Evolutionary conservation across 2,329 filamentous ascomycete species (phyloP).

Genomic region (Periconia macrospinosa): DNA sequence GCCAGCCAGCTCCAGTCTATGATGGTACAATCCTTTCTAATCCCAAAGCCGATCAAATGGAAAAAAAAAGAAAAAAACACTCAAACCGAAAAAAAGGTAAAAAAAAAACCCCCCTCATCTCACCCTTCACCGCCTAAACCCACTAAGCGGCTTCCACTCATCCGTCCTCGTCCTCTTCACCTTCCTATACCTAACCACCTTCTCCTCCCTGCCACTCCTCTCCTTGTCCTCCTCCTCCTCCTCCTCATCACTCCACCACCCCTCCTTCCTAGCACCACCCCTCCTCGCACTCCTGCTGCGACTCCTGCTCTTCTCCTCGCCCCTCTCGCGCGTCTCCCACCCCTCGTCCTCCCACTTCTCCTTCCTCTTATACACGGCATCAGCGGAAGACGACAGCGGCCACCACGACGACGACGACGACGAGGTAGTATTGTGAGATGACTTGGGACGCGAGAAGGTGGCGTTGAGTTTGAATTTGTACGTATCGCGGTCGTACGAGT

Average conservation of each 20-base stretch:
- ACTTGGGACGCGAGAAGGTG: constrained; percentile 20
- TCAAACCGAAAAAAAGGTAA: not conserved
- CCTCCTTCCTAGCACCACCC: constrained; percentile 14
- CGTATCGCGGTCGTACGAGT: constrained; percentile 14
- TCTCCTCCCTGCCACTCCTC: constrained; percentile 17
- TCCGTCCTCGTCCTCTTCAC: constrained; percentile 34
- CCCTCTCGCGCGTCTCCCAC: constrained; percentile 21
- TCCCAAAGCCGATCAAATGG: not conserved
- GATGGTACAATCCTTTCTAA: not conserved
- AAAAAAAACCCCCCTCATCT: not conserved
- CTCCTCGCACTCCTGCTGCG: constrained; percentile 16
- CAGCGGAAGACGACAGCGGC: too few species aligned
- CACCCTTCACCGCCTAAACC: constrained; percentile 5
- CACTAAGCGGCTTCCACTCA: constrained; percentile 34
- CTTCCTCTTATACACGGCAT: constrained; percentile 21
- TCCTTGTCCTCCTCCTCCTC: constrained; percentile 18
- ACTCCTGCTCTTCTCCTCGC: too few species aligned
- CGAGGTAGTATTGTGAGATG: constrained; percentile 5
- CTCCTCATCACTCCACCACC: constrained; percentile 15
- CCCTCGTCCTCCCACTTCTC: constrained; percentile 32
- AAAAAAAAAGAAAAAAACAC: not conserved
- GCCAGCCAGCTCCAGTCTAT: too few species aligned
- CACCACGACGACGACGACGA: constrained; percentile 14
- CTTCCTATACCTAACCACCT: constrained; percentile 21
- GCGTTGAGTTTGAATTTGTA: constrained; percentile 27